A percentile compares a stretch with the other conserved stretches of the same genome.
Conservation (phyloP, 192 early-diverging fungal species). For the Spizellomyces punctatus region DNA sequence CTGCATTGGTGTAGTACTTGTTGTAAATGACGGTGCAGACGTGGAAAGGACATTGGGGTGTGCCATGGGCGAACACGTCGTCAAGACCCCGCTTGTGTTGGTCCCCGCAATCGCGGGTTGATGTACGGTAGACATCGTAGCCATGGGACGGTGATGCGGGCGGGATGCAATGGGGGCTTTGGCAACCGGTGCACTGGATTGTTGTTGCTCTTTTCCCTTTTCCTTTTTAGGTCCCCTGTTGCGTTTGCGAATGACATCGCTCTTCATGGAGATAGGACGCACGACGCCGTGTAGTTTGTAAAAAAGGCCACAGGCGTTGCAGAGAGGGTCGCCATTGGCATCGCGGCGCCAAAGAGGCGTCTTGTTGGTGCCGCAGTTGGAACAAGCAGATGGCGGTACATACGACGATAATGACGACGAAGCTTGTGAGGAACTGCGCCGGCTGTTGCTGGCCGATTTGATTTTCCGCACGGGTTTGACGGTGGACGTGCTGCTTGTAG, state of each 20-base stretch:
- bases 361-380: constrained; percentile 78
- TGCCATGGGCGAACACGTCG: not conserved
- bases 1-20: not conserved
- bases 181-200: not conserved
- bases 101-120: not conserved
- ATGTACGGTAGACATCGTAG: not conserved
- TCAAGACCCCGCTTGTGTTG: not conserved
- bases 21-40: not conserved
- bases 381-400: constrained; percentile 43
- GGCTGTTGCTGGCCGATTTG: not conserved
- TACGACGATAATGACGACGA: not conserved
- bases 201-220: not conserved
- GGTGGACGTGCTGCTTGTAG: not conserved
- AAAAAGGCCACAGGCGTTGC: constrained; percentile 95
- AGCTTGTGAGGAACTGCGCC: no score
- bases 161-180: not conserved
- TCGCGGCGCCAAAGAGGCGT: constrained; percentile 97
- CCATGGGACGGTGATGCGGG: not conserved
- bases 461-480: not conserved
- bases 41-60: not conserved
- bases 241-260: constrained; percentile 87
- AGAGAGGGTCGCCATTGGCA: constrained; percentile 80
- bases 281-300: constrained; percentile 90
- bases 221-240: constrained; percentile 56
- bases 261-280: constrained; percentile 84